Evolutionary conservation across 1,284 basidiomycete species (phyloP), one percentile per base, ranked within the genome.

Genomic region (Leccinum variabile): DNA sequence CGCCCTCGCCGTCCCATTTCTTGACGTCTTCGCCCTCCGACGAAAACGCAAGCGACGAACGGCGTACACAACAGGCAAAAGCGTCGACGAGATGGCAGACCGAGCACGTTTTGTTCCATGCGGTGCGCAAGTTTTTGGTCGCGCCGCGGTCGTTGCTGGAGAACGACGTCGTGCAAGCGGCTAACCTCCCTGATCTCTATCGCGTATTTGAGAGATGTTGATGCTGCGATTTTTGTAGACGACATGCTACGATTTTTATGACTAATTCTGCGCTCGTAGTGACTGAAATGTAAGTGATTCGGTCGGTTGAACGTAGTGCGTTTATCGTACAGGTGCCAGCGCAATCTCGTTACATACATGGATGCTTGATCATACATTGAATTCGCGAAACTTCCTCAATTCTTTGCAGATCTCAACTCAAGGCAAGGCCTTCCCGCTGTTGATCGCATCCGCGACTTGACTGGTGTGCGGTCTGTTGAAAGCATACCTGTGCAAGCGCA

Each of bases 171-270:
- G 85, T 92, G 7, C 91, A 95, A 75, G 85, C 95, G 18, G 95
- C 95, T 5, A 91, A 87, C 74, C 75, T 97, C 57, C 94, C 94
- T 3, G 92, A 94, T 67, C 77, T 97, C 65, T 97, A 96, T 75
- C 88, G 90, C 64, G 90, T 97, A 1, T 97, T 97, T 70, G 94
- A 96, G 77, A 78, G 94, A 63, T 96, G 94, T 72, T 96, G 73
- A 77, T 46, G 16, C 39, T 11, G 2, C 10, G n/a, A 46, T 46
- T 22, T 46, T 46, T 16, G 13, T 8, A 13, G 13, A 49, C 7
- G 46, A 49, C 22, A 22, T 46, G 11, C 46, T 49, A 46, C 3
- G 18, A 46, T 46, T 56, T 22, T 56, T 56, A 32, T 50, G 4
- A 57, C 18, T 22, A 64, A 54, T 18, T 39, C 16, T 10, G 8